phyloP scores from a whole-genome alignment of 2,329 filamentous ascomycete species.

The Trichoderma aggressivum region DNA sequence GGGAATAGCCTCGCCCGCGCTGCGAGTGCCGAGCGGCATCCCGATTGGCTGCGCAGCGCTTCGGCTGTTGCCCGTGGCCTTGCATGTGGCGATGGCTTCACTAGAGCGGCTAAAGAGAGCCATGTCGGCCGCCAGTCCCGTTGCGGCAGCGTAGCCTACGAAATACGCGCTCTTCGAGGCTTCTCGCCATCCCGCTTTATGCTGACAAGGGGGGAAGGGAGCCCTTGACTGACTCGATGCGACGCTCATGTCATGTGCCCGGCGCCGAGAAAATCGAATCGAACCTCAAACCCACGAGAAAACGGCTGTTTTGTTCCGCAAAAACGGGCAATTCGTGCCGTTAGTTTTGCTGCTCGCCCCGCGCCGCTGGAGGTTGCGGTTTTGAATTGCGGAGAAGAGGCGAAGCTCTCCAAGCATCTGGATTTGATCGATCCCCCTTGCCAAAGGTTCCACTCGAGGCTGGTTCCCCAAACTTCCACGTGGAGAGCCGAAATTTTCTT shows the following conservation, averaged over 20 bases:
- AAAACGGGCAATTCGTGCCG: not conserved
- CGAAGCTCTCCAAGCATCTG: not conserved
- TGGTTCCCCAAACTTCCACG: not conserved
- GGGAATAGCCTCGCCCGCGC: not conserved
- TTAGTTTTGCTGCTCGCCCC: not conserved
- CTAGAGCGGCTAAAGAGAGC: not conserved
- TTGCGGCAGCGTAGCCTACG: slow-evolving; percentile 6
- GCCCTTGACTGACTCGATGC: slow-evolving; percentile 8
- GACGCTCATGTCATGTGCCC: not conserved
- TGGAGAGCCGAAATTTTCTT: not conserved
- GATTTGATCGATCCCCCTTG: not conserved
- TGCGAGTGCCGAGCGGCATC: not conserved
- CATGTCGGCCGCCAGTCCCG: not conserved
- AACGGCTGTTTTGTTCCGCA: not conserved
- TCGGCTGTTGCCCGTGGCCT: slow-evolving; percentile 8
- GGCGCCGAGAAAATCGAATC: not conserved
- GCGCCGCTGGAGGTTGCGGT: not conserved
- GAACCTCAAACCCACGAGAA: not conserved
- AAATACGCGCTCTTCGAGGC: not conserved
- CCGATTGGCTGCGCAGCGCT: slow-evolving; percentile 1
- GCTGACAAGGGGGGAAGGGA: not conserved
- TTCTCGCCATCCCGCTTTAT: not conserved
- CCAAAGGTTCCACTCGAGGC: not conserved
- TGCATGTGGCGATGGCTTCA: not conserved
- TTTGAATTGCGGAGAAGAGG: not conserved